Evolutionary conservation across 129 eudicot genomes (phyloP).

Genomic region (Calendula officinalis): DNA sequence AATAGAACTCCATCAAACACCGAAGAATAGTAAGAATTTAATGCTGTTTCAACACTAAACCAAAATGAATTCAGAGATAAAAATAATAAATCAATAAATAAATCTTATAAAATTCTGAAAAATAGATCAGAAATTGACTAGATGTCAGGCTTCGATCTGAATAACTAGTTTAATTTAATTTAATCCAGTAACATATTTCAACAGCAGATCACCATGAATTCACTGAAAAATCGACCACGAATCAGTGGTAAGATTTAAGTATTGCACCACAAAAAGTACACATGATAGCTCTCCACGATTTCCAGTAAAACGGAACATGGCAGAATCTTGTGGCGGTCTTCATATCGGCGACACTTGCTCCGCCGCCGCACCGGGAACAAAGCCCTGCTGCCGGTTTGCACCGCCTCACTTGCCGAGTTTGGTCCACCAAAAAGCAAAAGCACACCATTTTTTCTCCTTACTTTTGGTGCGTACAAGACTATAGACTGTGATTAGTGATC

Average conservation of each 20-base stretch:
- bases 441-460: slow-evolving; percentile 44
- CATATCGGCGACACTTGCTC: slow-evolving; percentile 74
- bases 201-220: too few species aligned
- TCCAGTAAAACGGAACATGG: slow-evolving; percentile 59
- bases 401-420: slow-evolving; percentile 45
- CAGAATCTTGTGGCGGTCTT: slow-evolving; percentile 63
- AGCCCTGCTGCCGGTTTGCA: slow-evolving; percentile 65
- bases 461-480: not conserved
- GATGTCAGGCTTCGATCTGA: not conserved
- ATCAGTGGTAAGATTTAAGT: slow-evolving; percentile 53
- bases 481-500: not conserved
- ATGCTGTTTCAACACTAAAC: too few species aligned
- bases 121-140: not conserved
- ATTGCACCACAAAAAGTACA: slow-evolving; percentile 62
- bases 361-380: slow-evolving; percentile 58
- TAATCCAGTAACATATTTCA: too few species aligned
- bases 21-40: too few species aligned
- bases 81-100: too few species aligned
- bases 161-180: not conserved
- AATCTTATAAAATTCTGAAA: not conserved
- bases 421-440: slow-evolving; percentile 71
- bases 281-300: slow-evolving; percentile 56
- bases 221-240: not conserved
- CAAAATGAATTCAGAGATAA: too few species aligned
- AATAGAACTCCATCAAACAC: too few species aligned